Evolutionary conservation across 768 basidiomycete species (phyloP).

Genomic region (Gymnopilus dilepis): DNA sequence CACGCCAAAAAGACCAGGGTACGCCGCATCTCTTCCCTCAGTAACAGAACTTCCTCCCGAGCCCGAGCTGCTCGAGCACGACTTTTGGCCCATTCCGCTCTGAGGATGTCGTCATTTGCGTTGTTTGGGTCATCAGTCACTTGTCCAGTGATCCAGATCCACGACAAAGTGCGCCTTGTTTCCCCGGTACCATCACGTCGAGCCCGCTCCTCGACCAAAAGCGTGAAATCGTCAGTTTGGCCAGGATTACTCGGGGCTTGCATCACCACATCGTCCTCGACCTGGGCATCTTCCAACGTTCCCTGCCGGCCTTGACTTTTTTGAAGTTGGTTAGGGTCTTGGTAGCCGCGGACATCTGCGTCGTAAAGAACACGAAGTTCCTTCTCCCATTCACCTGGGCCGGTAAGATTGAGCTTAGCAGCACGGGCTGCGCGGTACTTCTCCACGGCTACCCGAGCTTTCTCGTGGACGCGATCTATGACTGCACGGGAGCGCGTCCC

Average conservation of each 20-base stretch:
- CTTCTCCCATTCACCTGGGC: constrained; percentile 20
- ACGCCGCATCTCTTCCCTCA: constrained; percentile 17
- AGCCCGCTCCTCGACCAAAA: constrained; percentile 5
- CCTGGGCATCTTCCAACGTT: not conserved
- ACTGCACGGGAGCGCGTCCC: constrained; percentile 4
- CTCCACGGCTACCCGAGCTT: not conserved
- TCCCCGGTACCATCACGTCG: not conserved
- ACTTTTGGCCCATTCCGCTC: too few relatives aligned
- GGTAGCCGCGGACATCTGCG: constrained; percentile 21
- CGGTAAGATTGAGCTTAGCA: constrained; percentile 13
- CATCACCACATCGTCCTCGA: not conserved
- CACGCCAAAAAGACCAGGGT: constrained; percentile 10
- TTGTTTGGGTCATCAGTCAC: too few relatives aligned
- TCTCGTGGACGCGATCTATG: constrained; percentile 17
- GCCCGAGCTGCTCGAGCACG: constrained; percentile 10
- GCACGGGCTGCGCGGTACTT: constrained; percentile 18
- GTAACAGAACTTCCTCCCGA: constrained; percentile 12
- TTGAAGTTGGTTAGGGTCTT: constrained; percentile 11
- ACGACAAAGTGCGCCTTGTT: not conserved
- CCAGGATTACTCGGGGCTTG: not conserved
- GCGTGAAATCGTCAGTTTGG: not conserved
- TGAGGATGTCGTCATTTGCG: too few relatives aligned
- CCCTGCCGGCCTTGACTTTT: not conserved
- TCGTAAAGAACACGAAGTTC: constrained; percentile 11
- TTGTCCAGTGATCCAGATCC: not conserved